Percentiles rank a stretch among this genome's conserved stretches.
These are phyloP conservation scores for Lactarius psammicola DNA, from an alignment of 768 basidiomycete genomes.

Conservation along the genomic window DNA sequence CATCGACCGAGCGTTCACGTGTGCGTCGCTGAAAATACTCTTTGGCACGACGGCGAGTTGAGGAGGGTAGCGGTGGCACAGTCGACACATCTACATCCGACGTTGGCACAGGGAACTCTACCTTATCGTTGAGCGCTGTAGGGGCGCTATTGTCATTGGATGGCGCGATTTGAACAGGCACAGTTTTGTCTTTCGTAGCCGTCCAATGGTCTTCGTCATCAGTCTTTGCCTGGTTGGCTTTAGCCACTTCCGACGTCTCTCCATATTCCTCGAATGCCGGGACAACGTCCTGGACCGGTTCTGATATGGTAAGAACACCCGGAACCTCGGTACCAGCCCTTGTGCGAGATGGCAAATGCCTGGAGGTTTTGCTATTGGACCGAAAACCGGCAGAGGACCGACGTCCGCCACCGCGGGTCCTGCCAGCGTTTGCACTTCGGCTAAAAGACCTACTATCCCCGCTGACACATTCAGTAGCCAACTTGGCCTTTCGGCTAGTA, in stretches of 20 bases:
- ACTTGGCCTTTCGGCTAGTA: neutral
- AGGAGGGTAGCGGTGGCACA: constrained; percentile 18
- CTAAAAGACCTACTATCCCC: neutral
- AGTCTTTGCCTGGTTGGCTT: neutral
- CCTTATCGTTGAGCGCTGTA: neutral
- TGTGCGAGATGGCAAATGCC: neutral
- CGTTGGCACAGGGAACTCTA: neutral
- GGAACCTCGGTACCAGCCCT: neutral
- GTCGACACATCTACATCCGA: constrained; percentile 5
- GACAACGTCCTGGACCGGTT: neutral
- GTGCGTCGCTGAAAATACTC: constrained; percentile 28
- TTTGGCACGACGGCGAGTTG: constrained; percentile 23
- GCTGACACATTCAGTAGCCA: neutral
- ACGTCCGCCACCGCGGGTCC: neutral
- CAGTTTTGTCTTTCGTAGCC: neutral
- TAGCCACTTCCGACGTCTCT: constrained; percentile 12
- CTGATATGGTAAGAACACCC: neutral
- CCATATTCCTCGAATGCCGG: neutral
- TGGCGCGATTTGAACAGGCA: neutral
- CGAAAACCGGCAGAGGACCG: neutral
- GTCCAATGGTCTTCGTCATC: neutral
- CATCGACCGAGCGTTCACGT: constrained; percentile 25
- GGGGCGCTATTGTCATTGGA: neutral
- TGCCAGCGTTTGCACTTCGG: neutral
- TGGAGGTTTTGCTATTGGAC: neutral